Evolutionary conservation across 2,329 filamentous ascomycete species (phyloP).

Genomic region (Plectosphaerella sp.): DNA sequence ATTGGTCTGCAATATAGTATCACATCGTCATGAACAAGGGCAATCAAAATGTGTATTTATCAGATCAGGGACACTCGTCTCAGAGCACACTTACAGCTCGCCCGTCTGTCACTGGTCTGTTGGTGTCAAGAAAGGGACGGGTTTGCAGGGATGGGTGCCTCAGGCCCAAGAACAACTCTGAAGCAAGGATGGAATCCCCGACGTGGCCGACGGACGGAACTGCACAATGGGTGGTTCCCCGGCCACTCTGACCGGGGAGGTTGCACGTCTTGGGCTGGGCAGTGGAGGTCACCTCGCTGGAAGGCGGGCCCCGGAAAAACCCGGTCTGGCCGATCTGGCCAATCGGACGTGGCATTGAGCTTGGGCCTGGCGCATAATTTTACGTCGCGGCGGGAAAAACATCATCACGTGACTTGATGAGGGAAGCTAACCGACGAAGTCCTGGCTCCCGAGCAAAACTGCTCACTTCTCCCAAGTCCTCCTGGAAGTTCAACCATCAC

Average conservation of each 20-base stretch:
- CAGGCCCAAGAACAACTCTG: too few species aligned
- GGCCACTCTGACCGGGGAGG: background rate
- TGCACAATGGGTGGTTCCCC: background rate
- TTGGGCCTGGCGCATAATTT: constrained; percentile 2
- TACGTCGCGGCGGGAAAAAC: constrained; percentile 4
- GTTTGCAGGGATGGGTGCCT: too few species aligned
- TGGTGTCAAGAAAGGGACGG: too few species aligned
- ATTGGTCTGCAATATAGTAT: too few species aligned
- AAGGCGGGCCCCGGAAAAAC: background rate
- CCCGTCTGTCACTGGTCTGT: too few species aligned
- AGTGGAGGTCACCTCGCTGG: background rate
- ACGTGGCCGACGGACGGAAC: too few species aligned
- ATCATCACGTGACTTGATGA: constrained; percentile 28
- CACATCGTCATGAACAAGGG: too few species aligned
- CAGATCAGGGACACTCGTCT: too few species aligned
- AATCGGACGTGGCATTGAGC: background rate
- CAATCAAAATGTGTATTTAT: too few species aligned
- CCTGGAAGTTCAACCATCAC: constrained; percentile 44
- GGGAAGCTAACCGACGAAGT: constrained; percentile 39
- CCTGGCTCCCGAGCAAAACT: constrained; percentile 41
- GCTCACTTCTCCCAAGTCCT: constrained; percentile 44
- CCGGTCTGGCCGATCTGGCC: background rate
- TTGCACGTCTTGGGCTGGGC: background rate
- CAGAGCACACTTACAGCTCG: too few species aligned
- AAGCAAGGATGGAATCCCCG: too few species aligned